Percentiles rank a stretch among this genome's conserved stretches.
Evolutionary conservation across 2,329 filamentous ascomycete species (phyloP).

Genomic region (Fusarium marasasianum): DNA sequence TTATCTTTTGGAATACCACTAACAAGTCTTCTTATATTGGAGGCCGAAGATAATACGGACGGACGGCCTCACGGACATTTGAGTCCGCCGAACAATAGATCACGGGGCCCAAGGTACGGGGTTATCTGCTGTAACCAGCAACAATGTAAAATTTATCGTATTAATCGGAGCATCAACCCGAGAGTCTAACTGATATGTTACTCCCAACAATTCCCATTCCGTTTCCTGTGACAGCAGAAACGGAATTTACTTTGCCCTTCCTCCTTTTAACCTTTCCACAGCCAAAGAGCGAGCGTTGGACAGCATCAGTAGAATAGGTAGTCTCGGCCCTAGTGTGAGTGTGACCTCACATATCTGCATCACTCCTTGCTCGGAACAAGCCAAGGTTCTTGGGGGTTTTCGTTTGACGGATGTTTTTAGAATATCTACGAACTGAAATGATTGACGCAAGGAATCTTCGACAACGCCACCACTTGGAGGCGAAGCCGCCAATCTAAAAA

Average conservation of each 20-base stretch:
- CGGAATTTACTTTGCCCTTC: background rate
- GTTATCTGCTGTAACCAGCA: background rate
- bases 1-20: accelerated
- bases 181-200: background rate
- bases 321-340: conserved; percentile 17
- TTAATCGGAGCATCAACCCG: background rate
- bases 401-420: background rate
- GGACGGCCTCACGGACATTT: conserved; percentile 8
- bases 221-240: conserved; percentile 18
- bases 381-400: background rate
- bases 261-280: conserved; percentile 5
- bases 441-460: conserved; percentile 12
- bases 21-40: background rate
- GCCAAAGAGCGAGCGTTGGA: conserved; percentile 1
- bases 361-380: background rate
- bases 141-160: background rate
- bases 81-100: conserved; percentile 4
- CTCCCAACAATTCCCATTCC: conserved; percentile 24
- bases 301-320: background rate
- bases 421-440: background rate
- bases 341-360: background rate
- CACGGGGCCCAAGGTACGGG: too few relatives aligned
- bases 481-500: background rate
- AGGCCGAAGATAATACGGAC: conserved; percentile 6
- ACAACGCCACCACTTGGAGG: conserved; percentile 19